Base-by-base conservation (phyloP, 2,329 filamentous ascomycete genomes). In the Venturia carpophila region DNA sequence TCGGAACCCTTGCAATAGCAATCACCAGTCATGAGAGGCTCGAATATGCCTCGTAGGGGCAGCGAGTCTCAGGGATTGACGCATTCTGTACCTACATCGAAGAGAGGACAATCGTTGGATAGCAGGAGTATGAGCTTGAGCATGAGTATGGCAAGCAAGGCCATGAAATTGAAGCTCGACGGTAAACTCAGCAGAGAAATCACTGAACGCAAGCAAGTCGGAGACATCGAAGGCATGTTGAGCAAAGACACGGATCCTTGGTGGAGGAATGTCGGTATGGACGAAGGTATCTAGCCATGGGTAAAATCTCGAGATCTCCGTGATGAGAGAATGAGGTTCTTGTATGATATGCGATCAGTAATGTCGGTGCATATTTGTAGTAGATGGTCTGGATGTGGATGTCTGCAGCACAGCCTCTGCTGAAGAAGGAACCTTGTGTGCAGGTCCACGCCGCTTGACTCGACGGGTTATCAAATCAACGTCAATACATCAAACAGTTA, bases 1-100 rank as follows among this genome's bases (percentile, higher is more conserved):
- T 97, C 92, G 34, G 94, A 99, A 77, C 94, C 94, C 69, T 82
- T 99, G 63, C 93, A 97, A 90, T 97, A 94, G 85, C 79, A 81
- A 80, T 84, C 85, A 92, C 87, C 88, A 83, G 89, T 91, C 89
- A 92, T 87, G 88, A 91, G 89, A 84, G 88, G 87, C 78, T 84
- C 83, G 75, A 82, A 80, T 78, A 73, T 74, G 68, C 75, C 76
- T 58, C 71, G 66, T 67, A 39, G 42, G 52, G 42, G 73, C 67
- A 71, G 70, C 69, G 73, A 73, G 60, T 64, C 68, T 77, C 86
- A 82, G 86, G 86, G 85, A 87, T 83, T 88, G 85, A 81, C 85
- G 72, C 72, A 6, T 3, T 13, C 41, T 4, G 55, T 21, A 39
- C 15, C 37, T 41, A 65, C 47, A 37, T n/a, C 41, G 39, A 55